A percentile compares a stretch with the other conserved stretches of the same genome.
Evolutionary conservation across 495 filamentous ascomycete species (phyloP).

Genomic region (Penicillium daleae): DNA sequence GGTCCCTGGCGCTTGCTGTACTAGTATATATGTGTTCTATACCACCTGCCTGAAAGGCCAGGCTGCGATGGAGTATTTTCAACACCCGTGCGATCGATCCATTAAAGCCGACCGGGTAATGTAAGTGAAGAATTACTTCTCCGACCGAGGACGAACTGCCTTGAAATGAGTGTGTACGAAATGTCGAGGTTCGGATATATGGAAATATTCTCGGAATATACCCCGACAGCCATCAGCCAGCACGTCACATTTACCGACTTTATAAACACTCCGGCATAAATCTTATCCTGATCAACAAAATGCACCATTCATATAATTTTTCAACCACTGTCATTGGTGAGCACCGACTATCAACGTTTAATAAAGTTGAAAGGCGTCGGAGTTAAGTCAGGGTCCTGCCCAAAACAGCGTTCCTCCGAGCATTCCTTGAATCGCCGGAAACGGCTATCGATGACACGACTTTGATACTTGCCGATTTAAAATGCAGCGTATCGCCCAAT

Average conservation of each 20-base stretch:
- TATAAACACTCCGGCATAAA: neutral
- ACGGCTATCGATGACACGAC: slow-evolving; percentile 4
- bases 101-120: neutral
- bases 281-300: neutral
- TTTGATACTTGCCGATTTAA: neutral
- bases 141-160: neutral
- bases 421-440: slow-evolving; percentile 13
- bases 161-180: neutral
- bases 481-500: neutral
- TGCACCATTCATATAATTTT: neutral
- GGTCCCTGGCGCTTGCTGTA: too few relatives aligned
- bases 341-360: neutral
- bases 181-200: neutral
- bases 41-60: too few relatives aligned
- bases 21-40: too few relatives aligned
- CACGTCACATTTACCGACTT: neutral
- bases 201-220: neutral
- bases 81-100: neutral
- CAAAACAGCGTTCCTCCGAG: slow-evolving; percentile 13
- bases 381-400: slow-evolving; percentile 13
- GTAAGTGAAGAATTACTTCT: neutral
- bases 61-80: too few relatives aligned
- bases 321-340: neutral
- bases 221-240: neutral
- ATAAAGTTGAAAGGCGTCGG: neutral